A percentile compares a stretch with the other conserved stretches of the same genome.
These are phyloP conservation scores for Mycena capillaripes DNA, from an alignment of 768 basidiomycete species.

Conservation along the genomic window DNA sequence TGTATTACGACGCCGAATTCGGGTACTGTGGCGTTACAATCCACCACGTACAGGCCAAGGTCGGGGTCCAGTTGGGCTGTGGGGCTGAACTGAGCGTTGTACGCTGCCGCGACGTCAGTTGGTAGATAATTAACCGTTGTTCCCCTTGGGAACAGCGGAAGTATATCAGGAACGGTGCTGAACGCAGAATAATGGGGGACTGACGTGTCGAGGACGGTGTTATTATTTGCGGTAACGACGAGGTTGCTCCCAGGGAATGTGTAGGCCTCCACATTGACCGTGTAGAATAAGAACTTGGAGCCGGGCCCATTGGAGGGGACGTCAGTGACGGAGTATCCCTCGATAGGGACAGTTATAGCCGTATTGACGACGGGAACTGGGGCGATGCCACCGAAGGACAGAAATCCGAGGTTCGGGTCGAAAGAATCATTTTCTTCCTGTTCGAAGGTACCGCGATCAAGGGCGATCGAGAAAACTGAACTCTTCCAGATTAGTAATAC, in stretches of 20 bases:
- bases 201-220: constrained; percentile 33
- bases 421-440: constrained; percentile 35
- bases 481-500: background rate
- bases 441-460: constrained; percentile 40
- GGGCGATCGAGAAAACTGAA: constrained; percentile 37
- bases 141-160: constrained; percentile 15
- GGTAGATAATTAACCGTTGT: constrained; percentile 41
- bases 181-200: background rate
- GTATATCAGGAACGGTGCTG: background rate
- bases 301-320: constrained; percentile 29
- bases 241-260: constrained; percentile 35
- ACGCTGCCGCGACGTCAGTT: constrained; percentile 34
- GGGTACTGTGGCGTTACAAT: constrained; percentile 39
- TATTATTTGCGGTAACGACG: constrained; percentile 26
- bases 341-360: constrained; percentile 35
- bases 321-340: constrained; percentile 37
- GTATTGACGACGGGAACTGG: constrained; percentile 36
- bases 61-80: constrained; percentile 31
- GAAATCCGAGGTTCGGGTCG: constrained; percentile 40
- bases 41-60: constrained; percentile 32
- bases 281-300: constrained; percentile 38
- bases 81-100: constrained; percentile 34
- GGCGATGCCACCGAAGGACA: constrained; percentile 43
- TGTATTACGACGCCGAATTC: constrained; percentile 37
- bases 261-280: constrained; percentile 36